A percentile compares a stretch with the other conserved stretches of the same genome.
These are phyloP conservation scores for Phytopythium montanum DNA, from an alignment of 352 stramenopile species.

Conservation along the genomic window DNA sequence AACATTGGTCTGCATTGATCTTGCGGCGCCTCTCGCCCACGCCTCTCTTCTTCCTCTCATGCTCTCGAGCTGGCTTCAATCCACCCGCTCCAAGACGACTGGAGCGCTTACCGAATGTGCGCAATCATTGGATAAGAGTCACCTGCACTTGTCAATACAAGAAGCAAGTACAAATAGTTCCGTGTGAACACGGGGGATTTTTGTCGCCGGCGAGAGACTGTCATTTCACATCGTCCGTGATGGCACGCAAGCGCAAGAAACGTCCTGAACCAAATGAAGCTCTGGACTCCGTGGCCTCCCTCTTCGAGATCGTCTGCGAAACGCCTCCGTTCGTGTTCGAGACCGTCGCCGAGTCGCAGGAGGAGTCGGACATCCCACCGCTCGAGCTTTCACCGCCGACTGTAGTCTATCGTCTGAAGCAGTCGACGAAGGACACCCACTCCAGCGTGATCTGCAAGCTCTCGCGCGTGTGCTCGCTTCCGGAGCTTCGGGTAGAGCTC, in stretches of 20 bases:
- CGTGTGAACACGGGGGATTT: too few species aligned
- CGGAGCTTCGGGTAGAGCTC: slow-evolving; percentile 11
- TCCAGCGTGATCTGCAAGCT: slow-evolving; percentile 10
- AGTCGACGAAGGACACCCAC: slow-evolving; percentile 3
- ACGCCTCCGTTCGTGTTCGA: background rate
- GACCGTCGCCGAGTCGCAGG: background rate
- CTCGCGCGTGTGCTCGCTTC: background rate
- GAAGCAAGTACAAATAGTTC: too few species aligned
- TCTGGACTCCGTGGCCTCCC: background rate
- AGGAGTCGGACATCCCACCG: background rate
- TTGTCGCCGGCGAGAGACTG: too few species aligned
- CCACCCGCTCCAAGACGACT: background rate
- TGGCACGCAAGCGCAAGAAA: background rate
- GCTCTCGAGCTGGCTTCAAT: background rate
- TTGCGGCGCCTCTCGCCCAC: background rate
- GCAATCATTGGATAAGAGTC: too few species aligned
- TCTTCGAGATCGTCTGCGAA: background rate
- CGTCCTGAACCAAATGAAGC: too few species aligned
- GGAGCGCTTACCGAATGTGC: slow-evolving; percentile 87
- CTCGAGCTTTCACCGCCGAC: background rate
- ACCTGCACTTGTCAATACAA: too few species aligned
- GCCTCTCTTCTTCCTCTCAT: slow-evolving; percentile 8
- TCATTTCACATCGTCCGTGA: background rate
- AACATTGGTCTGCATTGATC: background rate
- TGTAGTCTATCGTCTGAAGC: slow-evolving; percentile 2